Conservation (phyloP, 139 green algal genomes). For the Chlamydomonas schloesseri region DNA sequence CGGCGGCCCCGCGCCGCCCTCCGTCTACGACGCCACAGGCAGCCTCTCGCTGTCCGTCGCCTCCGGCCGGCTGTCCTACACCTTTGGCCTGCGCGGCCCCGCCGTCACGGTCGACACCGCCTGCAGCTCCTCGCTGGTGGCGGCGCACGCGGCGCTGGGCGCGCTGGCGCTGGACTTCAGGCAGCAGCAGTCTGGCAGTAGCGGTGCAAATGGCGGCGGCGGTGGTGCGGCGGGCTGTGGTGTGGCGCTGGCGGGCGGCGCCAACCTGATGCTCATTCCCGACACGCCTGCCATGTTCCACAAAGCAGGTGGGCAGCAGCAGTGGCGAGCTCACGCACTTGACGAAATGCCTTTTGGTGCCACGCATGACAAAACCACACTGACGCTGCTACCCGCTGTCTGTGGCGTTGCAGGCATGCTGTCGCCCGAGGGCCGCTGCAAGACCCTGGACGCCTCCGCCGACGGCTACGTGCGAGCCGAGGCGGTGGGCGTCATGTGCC, state of each 20-base stretch:
- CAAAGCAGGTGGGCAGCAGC: slow-evolving; percentile 54
- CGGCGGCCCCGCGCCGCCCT: slow-evolving; percentile 38
- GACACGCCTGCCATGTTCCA: slow-evolving; percentile 72
- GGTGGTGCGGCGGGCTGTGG: slow-evolving; percentile 30
- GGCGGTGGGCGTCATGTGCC: slow-evolving; percentile 47
- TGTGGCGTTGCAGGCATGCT: slow-evolving; percentile 70
- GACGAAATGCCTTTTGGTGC: too few relatives aligned
- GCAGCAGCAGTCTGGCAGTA: too few relatives aligned
- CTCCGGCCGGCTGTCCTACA: slow-evolving; percentile 80
- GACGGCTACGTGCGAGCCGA: slow-evolving; percentile 89
- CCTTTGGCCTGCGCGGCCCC: slow-evolving; percentile 78
- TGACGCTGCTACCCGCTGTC: too few relatives aligned
- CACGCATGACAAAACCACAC: too few relatives aligned
- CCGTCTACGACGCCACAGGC: slow-evolving; percentile 64
- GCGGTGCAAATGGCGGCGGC: too few relatives aligned
- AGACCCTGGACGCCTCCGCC: slow-evolving; percentile 81
- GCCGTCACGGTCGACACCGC: slow-evolving; percentile 87
- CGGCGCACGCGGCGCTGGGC: slow-evolving; percentile 59
- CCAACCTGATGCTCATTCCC: slow-evolving; percentile 69
- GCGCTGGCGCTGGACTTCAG: slow-evolving; percentile 37
- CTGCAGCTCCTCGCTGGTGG: slow-evolving; percentile 88
- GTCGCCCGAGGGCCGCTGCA: slow-evolving; percentile 82
- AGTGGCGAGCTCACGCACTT: too few relatives aligned
- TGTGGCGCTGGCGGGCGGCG: slow-evolving; percentile 53
- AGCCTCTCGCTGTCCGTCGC: slow-evolving; percentile 71